phyloP scores from a whole-genome alignment of 495 filamentous ascomycete genomes.

The Trichoderma erinaceum region DNA sequence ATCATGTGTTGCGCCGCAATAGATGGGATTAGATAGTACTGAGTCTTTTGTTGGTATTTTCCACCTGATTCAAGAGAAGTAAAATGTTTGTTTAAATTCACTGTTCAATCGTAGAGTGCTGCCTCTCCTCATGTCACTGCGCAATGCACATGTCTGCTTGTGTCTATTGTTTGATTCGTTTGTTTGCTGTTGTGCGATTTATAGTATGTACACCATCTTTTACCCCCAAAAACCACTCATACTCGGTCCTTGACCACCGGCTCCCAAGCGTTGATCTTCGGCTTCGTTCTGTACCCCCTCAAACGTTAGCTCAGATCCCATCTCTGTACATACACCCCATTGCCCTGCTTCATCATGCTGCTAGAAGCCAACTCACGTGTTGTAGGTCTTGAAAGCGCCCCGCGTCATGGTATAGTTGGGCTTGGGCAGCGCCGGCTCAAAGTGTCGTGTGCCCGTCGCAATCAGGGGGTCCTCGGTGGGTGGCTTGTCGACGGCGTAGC shows the following conservation, averaged over 20 bases:
- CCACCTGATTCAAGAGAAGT: not conserved
- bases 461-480: conserved; percentile 69
- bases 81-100: not conserved
- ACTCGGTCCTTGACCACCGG: conserved; percentile 30
- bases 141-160: not conserved
- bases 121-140: not conserved
- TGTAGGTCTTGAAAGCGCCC: conserved; percentile 86
- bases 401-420: conserved; percentile 67
- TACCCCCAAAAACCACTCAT: conserved; percentile 17
- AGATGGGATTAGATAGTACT: conserved; percentile 12
- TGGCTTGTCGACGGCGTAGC: conserved; percentile 84
- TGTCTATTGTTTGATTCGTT: conserved; percentile 7
- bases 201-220: conserved; percentile 13
- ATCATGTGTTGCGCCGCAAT: conserved; percentile 11
- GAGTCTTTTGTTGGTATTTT: not conserved
- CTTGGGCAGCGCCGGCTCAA: conserved; percentile 66
- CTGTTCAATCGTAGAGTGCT: not conserved
- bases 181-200: conserved; percentile 3
- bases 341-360: not conserved
- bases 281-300: conserved; percentile 27
- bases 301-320: not conserved
- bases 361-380: conserved; percentile 59
- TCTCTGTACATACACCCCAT: not conserved
- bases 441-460: conserved; percentile 55
- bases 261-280: conserved; percentile 37